Percentiles rank a stretch among this genome's conserved stretches.
Evolutionary conservation across 768 basidiomycete species (phyloP).

Genomic region (Dentipellis sp.): DNA sequence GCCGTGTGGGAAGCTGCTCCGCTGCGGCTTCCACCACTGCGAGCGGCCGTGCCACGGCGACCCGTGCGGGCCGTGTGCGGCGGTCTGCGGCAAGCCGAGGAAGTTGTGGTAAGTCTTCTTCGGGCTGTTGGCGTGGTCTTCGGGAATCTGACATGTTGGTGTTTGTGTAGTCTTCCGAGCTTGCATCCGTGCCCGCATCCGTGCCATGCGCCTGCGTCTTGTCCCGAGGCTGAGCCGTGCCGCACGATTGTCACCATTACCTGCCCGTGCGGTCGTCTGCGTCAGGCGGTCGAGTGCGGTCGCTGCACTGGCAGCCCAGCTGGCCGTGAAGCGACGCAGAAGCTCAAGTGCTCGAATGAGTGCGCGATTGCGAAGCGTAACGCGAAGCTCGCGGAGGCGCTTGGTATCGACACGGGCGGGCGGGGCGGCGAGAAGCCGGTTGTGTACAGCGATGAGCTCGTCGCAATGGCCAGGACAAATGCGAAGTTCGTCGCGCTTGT

Average conservation of each 20-base stretch:
- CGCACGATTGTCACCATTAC: slow-evolving; percentile 51
- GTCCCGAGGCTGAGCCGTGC: slow-evolving; percentile 77
- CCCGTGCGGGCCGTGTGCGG: slow-evolving; percentile 68
- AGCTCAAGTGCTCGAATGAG: slow-evolving; percentile 71
- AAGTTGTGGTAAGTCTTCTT: slow-evolving; percentile 59
- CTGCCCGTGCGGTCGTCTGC: slow-evolving; percentile 80
- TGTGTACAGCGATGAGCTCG: slow-evolving; percentile 54
- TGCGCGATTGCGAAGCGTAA: slow-evolving; percentile 84
- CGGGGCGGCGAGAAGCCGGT: slow-evolving; percentile 31
- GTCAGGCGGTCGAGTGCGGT: slow-evolving; percentile 67
- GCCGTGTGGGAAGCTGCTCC: slow-evolving; percentile 68
- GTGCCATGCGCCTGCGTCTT: slow-evolving; percentile 86
- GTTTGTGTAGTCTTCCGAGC: slow-evolving; percentile 42
- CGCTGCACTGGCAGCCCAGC: slow-evolving; percentile 37
- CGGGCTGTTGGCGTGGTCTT: neutral
- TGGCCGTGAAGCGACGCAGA: slow-evolving; percentile 30
- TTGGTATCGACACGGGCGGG: slow-evolving; percentile 65
- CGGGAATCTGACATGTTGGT: neutral
- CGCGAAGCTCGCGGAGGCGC: slow-evolving; percentile 78
- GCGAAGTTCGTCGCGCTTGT: slow-evolving; percentile 60
- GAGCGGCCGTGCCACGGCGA: slow-evolving; percentile 75
- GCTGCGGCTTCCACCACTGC: slow-evolving; percentile 88
- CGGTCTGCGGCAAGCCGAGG: slow-evolving; percentile 79
- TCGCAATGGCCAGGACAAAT: slow-evolving; percentile 51
- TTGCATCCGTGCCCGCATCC: slow-evolving; percentile 67